Evolutionary conservation across 1,139 yeast genomes (phyloP).

Genomic region (Blastobotrys apis): DNA sequence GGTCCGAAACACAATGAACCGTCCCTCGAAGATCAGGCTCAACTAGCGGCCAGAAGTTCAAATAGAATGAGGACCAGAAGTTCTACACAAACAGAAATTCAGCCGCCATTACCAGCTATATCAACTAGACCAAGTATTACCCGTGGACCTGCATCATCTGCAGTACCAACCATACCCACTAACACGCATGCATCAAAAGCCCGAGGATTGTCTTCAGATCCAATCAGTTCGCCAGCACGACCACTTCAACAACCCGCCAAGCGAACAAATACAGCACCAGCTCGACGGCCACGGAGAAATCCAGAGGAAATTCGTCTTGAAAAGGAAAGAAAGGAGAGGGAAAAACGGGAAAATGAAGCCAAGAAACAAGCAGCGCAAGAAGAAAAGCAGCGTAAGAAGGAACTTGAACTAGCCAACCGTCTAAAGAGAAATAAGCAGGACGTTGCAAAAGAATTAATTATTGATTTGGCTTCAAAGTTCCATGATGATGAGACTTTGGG

Average conservation of each 20-base stretch:
- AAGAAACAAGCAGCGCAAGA: constrained; percentile 4
- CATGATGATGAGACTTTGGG: constrained; percentile 14
- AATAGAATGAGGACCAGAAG: not conserved
- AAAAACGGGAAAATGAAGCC: constrained; percentile 6
- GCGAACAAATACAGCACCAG: not conserved
- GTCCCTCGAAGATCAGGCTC: not conserved
- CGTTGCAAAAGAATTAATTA: constrained; percentile 21
- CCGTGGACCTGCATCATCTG: too few species aligned
- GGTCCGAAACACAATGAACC: not conserved
- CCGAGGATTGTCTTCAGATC: not conserved
- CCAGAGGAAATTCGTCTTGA: too few species aligned
- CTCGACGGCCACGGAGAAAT: not conserved
- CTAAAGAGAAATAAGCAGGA: constrained; percentile 1
- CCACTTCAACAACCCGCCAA: not conserved
- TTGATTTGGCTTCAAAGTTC: constrained; percentile 16
- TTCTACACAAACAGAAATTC: too few species aligned
- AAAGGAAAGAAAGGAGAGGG: not conserved
- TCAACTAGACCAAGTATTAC: too few species aligned
- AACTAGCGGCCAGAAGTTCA: not conserved
- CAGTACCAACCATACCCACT: too few species aligned
- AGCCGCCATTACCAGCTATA: too few species aligned
- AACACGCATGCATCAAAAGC: too few species aligned
- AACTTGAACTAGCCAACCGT: constrained; percentile 12
- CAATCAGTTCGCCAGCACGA: not conserved
- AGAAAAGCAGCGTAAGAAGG: constrained; percentile 10